These are phyloP conservation scores for Dictyostelium intermedium DNA, from an alignment of 78 protist genomes.

Conservation along the genomic window DNA sequence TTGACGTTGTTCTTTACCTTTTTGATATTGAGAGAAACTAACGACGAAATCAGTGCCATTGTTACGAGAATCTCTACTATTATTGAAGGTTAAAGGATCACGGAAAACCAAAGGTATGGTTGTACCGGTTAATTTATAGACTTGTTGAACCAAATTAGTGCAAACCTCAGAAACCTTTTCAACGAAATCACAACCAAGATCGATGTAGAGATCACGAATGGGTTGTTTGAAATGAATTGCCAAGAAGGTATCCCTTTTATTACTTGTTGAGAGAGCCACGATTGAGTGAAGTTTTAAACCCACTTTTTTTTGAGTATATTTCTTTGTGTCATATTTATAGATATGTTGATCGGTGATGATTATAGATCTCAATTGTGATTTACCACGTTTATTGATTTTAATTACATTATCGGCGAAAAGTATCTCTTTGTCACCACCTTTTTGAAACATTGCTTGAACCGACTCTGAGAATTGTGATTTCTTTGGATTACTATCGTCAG, in stretches of 20 bases:
- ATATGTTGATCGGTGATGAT: constrained; percentile 81
- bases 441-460: constrained; percentile 45
- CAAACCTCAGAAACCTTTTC: constrained; percentile 65
- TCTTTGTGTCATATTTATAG: constrained; percentile 85
- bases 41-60: constrained; percentile 29
- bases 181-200: constrained; percentile 63
- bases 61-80: constrained; percentile 35
- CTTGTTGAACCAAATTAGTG: constrained; percentile 64
- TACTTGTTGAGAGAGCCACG: constrained; percentile 6
- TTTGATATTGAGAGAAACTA: constrained; percentile 31
- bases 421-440: constrained; percentile 62
- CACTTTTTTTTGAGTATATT: constrained; percentile 79
- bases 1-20: constrained; percentile 35
- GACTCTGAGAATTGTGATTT: constrained; percentile 39
- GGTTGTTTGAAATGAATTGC: constrained; percentile 65
- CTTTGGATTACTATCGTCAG: constrained; percentile 73
- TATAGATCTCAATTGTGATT: constrained; percentile 73
- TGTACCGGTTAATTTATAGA: constrained; percentile 39
- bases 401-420: constrained; percentile 83
- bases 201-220: constrained; percentile 57
- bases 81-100: constrained; percentile 56
- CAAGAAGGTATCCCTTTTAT: constrained; percentile 57
- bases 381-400: constrained; percentile 79
- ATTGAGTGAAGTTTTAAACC: constrained; percentile 40
- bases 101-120: constrained; percentile 48